Conservation (phyloP, 2,329 filamentous ascomycete genomes). For the Calonectria pteridis region DNA sequence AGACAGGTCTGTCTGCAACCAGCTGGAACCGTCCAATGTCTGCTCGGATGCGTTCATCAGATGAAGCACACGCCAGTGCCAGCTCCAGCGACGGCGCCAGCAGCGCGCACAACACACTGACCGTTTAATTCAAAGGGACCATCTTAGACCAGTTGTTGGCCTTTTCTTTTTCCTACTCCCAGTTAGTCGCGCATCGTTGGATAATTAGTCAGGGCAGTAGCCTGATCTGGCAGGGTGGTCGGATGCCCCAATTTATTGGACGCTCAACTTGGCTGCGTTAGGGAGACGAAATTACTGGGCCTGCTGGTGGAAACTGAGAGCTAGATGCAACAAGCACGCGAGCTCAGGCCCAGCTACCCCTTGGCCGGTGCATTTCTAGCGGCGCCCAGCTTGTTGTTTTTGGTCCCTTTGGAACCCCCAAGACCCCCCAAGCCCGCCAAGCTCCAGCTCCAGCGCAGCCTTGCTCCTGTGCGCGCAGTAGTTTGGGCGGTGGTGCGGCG, state of each 20-base stretch:
- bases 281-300: not conserved
- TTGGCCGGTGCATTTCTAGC: conserved; percentile 2
- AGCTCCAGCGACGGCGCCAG: not conserved
- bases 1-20: conserved; percentile 8
- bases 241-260: conserved; percentile 7
- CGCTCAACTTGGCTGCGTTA: not conserved
- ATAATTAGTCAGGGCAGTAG: conserved; percentile 5
- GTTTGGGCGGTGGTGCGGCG: conserved; percentile 7
- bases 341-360: not conserved
- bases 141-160: not conserved
- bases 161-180: not conserved
- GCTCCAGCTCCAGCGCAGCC: conserved; percentile 1
- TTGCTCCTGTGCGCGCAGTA: conserved; percentile 10
- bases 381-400: not conserved
- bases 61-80: not conserved
- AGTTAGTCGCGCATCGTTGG: not conserved
- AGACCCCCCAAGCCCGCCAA: not conserved
- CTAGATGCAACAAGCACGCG: not conserved
- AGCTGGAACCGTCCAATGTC: conserved; percentile 1
- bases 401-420: not conserved
- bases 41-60: not conserved
- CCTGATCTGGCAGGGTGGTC: conserved; percentile 15
- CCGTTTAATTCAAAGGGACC: not conserved
- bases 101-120: not conserved
- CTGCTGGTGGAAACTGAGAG: not conserved